These are phyloP conservation scores for Xylariaceae sp. DNA, from an alignment of 2,329 filamentous ascomycete species.

Conservation along the genomic window DNA sequence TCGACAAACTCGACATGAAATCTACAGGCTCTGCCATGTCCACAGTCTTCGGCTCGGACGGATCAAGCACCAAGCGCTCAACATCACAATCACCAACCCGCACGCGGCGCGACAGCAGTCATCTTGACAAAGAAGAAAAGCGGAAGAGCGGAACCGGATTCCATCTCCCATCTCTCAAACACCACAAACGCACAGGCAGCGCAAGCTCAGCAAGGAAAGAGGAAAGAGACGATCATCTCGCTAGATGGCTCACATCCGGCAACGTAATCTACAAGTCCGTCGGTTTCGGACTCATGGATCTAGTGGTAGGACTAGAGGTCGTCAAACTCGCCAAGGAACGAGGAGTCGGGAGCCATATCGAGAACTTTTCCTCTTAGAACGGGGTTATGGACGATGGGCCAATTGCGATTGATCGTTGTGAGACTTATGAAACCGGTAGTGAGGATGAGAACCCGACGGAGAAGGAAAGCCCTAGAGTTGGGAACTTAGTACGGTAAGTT, in stretches of 20 bases:
- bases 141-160: slow-evolving; percentile 8
- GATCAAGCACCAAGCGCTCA: slow-evolving; percentile 26
- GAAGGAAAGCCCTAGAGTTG: neutral
- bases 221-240: slow-evolving; percentile 49
- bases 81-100: slow-evolving; percentile 34
- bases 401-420: neutral
- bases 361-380: slow-evolving; percentile 40
- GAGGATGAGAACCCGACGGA: neutral
- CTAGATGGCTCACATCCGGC: slow-evolving; percentile 56
- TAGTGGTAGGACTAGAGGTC: slow-evolving; percentile 59
- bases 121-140: neutral
- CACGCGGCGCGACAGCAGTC: slow-evolving; percentile 9
- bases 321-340: slow-evolving; percentile 54
- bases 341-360: slow-evolving; percentile 52
- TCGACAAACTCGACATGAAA: slow-evolving; percentile 34
- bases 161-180: slow-evolving; percentile 19
- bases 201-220: slow-evolving; percentile 31
- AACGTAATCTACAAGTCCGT: slow-evolving; percentile 70
- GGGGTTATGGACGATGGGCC: neutral
- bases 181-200: slow-evolving; percentile 33
- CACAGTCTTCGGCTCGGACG: slow-evolving; percentile 34
- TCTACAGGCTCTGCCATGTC: slow-evolving; percentile 39
- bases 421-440: neutral
- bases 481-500: neutral
- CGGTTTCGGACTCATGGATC: slow-evolving; percentile 64